Base-by-base conservation (phyloP, 1,284 basidiomycete genomes). In the Cutaneotrichosporon arboriforme region DNA sequence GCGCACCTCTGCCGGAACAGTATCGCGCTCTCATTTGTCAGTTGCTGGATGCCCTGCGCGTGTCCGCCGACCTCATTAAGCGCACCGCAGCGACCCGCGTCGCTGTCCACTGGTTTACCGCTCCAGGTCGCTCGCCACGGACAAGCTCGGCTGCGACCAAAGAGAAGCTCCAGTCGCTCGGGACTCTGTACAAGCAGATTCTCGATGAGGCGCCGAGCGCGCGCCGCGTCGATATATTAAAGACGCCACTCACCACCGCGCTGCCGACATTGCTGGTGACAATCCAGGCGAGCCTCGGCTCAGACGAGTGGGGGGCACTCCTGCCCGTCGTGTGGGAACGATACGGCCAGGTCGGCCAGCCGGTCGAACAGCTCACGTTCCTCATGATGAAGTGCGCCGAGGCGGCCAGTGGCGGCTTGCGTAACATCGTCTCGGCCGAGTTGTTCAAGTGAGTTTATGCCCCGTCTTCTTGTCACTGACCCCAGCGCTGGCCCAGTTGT, bases 351-450 rank as follows among this genome's bases (percentile, higher is more conserved):
- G 42, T 13, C 7, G 47, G 34, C 33, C 50, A 22, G 47, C 57
- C 23, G 14, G 48, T 40, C 41, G 45, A 43, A 34, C 53, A 23
- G 37, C 39, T 50, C 18, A 54, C 60, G 0, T 73, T 73, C 54
- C 46, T 73, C 8, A 44, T 73, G 4, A 61, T 65, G 52, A 73
- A 71, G 54, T 70, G 70, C 46, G 66, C 61, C 13, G 70, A 73
- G 51, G 21, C 49, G 59, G 15, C 63, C 64, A 7, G 48, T 13
- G 37, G 38, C 14, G 49, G 53, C 15, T 15, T 67, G 18, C 40
- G 57, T 20, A 51, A 48, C 10, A 37, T 66, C 14, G 57, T 69
- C 18, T 26, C 55, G 10, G 55, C 59, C 3, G 63, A 70, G 40
- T 43, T 70, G 1, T 54, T 50, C 15, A 38, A 56, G 38, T 14